A percentile compares a stretch with the other conserved stretches of the same genome.
Conservation (phyloP, 257 asterid species). For the Solanum peruvianum region DNA sequence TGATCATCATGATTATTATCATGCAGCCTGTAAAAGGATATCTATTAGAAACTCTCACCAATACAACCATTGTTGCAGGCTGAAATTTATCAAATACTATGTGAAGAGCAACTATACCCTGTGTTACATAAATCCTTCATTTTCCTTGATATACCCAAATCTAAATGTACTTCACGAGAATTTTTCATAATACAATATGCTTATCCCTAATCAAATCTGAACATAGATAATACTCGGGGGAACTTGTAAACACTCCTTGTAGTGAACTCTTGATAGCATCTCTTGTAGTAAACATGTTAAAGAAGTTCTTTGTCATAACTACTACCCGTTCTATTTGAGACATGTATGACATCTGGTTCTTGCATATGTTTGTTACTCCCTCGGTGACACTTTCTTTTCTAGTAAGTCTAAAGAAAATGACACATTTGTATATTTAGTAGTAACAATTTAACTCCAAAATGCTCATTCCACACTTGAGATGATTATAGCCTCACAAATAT, state of each 20-base stretch:
- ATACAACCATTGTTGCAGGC: not conserved
- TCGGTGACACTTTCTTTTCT: not conserved
- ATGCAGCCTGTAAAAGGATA: not conserved
- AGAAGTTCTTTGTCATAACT: not conserved
- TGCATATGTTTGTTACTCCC: not conserved
- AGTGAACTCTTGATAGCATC: not conserved
- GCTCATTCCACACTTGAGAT: not conserved
- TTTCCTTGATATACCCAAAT: not conserved
- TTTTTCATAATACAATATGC: not conserved
- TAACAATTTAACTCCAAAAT: not conserved
- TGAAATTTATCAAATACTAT: not conserved
- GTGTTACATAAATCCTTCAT: not conserved
- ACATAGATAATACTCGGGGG: not conserved
- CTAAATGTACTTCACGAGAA: not conserved
- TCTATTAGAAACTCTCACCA: not conserved
- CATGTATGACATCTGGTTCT: not conserved
- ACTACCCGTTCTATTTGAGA: not conserved
- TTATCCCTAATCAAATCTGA: not conserved
- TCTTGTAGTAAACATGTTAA: not conserved
- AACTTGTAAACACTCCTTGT: not conserved
- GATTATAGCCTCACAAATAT: not conserved
- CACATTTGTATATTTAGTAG: not conserved
- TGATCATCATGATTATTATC: not conserved
- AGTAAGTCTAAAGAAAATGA: not conserved
- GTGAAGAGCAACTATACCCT: not conserved